Conservation (phyloP, 331 rosid species). For the Quercus phellos region DNA sequence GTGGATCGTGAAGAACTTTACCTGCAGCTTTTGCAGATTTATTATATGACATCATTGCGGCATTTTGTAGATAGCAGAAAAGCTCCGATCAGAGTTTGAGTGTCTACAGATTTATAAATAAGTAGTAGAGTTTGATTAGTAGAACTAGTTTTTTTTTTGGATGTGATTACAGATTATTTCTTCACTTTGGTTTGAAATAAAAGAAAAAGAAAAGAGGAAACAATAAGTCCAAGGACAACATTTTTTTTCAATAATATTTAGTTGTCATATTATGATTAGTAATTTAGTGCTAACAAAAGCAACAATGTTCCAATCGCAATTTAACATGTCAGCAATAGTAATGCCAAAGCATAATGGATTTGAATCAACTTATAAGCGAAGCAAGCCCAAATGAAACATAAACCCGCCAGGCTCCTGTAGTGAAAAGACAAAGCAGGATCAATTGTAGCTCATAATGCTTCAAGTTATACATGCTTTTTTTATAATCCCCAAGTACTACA, state of each 20-base stretch:
- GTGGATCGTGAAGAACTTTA: not conserved
- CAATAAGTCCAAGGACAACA: not conserved
- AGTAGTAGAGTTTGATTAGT: not conserved
- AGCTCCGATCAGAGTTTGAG: not conserved
- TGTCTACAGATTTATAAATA: not conserved
- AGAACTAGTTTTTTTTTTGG: not conserved
- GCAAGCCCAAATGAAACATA: not conserved
- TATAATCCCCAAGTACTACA: too few species aligned
- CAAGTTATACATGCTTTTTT: not conserved
- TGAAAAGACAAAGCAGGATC: not conserved
- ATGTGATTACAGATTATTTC: not conserved
- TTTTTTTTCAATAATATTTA: too few species aligned
- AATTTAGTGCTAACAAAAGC: too few species aligned
- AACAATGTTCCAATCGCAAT: too few species aligned
- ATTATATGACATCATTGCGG: constrained; percentile 11
- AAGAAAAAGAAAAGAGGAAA: not conserved
- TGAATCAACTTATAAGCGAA: not conserved
- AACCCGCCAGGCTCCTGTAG: not conserved
- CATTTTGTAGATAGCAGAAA: constrained; percentile 33
- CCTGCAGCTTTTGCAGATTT: not conserved
- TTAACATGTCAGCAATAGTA: not conserved
- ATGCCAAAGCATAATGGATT: not conserved
- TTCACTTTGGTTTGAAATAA: not conserved
- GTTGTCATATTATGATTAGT: too few species aligned
- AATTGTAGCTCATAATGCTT: not conserved